These are phyloP conservation scores for Cinnamomum chago DNA, from an alignment of 164 flowering plant genomes.

Conservation along the genomic window DNA sequence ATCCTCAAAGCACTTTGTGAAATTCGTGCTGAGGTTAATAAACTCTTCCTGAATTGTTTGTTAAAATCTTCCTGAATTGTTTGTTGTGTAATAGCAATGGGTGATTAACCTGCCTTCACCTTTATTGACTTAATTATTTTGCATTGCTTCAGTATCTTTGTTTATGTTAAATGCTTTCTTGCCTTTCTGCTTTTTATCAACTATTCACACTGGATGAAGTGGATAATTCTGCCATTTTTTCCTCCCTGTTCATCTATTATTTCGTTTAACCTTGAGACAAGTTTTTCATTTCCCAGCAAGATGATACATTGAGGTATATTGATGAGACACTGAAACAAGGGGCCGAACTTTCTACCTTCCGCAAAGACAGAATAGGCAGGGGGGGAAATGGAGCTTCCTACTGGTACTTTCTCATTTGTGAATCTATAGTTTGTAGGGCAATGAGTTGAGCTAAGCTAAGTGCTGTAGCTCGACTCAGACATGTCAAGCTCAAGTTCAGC, in stretches of 20 bases:
- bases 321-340: constrained; percentile 56
- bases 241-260: not conserved
- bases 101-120: not conserved
- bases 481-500: too few relatives aligned
- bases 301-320: constrained; percentile 48
- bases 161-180: not conserved
- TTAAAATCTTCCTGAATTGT: not conserved
- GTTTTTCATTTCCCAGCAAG: constrained; percentile 51
- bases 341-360: constrained; percentile 47
- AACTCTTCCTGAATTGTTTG: not conserved
- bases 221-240: not conserved
- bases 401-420: constrained; percentile 41
- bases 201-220: too few relatives aligned
- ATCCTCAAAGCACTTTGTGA: constrained; percentile 92
- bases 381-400: constrained; percentile 57
- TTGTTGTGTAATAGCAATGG: not conserved
- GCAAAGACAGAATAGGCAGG: constrained; percentile 55
- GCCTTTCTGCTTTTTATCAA: not conserved
- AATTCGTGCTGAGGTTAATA: constrained; percentile 59
- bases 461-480: too few relatives aligned
- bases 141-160: not conserved
- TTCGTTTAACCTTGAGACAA: not conserved
- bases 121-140: not conserved
- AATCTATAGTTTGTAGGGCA: not conserved
- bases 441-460: too few relatives aligned